A percentile compares a stretch with the other conserved stretches of the same genome.
Evolutionary conservation across 2,329 filamentous ascomycete genomes (phyloP).

Genomic region (Biscogniauxia marginata): DNA sequence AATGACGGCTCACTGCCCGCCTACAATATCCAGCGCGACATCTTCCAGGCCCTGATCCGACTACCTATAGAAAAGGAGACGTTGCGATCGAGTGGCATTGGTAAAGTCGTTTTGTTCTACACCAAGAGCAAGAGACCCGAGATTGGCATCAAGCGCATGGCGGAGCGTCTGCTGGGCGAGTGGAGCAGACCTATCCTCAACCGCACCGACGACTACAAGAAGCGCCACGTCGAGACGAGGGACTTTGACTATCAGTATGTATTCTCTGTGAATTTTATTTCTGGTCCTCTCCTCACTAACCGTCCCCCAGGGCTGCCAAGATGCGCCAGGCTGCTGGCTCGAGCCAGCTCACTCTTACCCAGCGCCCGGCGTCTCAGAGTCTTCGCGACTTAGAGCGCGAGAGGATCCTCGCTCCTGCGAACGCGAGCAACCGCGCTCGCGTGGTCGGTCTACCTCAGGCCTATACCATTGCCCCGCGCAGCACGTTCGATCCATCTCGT

Average conservation of each 20-base stretch:
- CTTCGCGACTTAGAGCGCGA: slow-evolving; percentile 53
- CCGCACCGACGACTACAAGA: slow-evolving; percentile 91
- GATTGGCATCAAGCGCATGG: slow-evolving; percentile 85
- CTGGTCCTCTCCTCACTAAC: neutral
- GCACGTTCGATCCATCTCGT: slow-evolving; percentile 56
- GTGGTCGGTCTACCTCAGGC: slow-evolving; percentile 53
- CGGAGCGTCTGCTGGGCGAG: slow-evolving; percentile 87
- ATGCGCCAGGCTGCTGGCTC: slow-evolving; percentile 43
- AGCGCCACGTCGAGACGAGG: slow-evolving; percentile 65
- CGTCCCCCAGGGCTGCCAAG: slow-evolving; percentile 48
- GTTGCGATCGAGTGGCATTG: slow-evolving; percentile 86
- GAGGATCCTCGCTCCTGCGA: slow-evolving; percentile 56
- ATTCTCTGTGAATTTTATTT: neutral
- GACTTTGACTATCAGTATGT: slow-evolving; percentile 64
- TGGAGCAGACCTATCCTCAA: slow-evolving; percentile 96
- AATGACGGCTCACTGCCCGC: slow-evolving; percentile 92
- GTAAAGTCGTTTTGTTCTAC: slow-evolving; percentile 96
- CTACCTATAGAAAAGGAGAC: slow-evolving; percentile 90
- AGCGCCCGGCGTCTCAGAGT: slow-evolving; percentile 26
- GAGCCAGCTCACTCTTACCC: slow-evolving; percentile 34
- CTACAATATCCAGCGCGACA: slow-evolving; percentile 95
- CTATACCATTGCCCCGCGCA: slow-evolving; percentile 60
- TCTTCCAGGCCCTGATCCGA: slow-evolving; percentile 76
- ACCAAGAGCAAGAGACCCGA: slow-evolving; percentile 92
- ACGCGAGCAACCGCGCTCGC: slow-evolving; percentile 55